Conservation (phyloP, 176 grass and related monocot genomes). For the Pontederia paniculata region DNA sequence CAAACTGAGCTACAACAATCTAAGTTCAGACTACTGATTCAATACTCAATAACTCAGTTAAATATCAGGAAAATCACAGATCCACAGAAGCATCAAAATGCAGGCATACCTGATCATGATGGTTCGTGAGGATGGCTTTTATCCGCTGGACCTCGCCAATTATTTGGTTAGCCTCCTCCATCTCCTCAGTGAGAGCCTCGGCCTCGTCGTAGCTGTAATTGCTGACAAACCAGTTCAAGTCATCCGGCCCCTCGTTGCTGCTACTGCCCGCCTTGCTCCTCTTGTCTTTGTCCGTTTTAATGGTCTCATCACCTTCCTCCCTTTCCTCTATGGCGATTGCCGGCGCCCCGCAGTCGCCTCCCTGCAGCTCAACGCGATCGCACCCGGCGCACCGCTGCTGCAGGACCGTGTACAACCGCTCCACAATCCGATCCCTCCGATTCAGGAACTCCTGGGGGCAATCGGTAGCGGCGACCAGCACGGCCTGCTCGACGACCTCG, state of each 20-base stretch:
- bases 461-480: constrained; percentile 44
- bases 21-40: background rate
- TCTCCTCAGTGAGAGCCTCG: constrained; percentile 41
- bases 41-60: too few species aligned
- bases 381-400: constrained; percentile 20
- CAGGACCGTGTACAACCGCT: constrained; percentile 47
- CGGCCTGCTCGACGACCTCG: constrained; percentile 44
- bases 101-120: constrained; percentile 40
- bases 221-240: constrained; percentile 19
- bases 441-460: constrained; percentile 27
- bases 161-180: constrained; percentile 50
- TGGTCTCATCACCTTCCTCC: constrained; percentile 38
- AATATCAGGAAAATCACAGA: too few species aligned
- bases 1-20: background rate
- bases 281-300: constrained; percentile 11
- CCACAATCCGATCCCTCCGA: constrained; percentile 43
- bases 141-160: constrained; percentile 63
- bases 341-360: background rate
- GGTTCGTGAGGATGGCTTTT: constrained; percentile 44
- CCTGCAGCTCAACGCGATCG: background rate
- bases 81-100: too few species aligned
- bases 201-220: constrained; percentile 55
- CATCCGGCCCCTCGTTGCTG: constrained; percentile 8
- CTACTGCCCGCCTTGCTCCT: constrained; percentile 11
- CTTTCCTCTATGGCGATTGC: background rate